These are phyloP conservation scores for Hypericum androsaemum DNA, from an alignment of 345 rosid species.

Conservation along the genomic window DNA sequence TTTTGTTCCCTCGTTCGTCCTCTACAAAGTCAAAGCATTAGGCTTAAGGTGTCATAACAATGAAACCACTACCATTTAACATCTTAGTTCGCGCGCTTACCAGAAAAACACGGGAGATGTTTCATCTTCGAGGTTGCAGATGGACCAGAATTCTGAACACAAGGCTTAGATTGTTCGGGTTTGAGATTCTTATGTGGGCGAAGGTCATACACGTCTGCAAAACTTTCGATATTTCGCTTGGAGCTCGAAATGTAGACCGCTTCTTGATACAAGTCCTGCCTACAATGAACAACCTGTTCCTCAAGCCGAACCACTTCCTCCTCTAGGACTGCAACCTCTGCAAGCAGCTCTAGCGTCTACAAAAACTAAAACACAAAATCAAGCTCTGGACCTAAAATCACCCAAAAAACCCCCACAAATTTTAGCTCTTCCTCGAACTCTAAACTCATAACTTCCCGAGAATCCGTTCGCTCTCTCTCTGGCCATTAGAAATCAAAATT, in stretches of 20 bases:
- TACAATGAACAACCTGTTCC: slow-evolving; percentile 59
- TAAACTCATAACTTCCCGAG: too few relatives aligned
- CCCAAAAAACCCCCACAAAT: too few relatives aligned
- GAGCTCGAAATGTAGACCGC: slow-evolving; percentile 50
- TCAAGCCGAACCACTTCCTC: slow-evolving; percentile 84
- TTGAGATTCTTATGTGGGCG: slow-evolving; percentile 20
- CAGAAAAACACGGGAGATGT: slow-evolving; percentile 24
- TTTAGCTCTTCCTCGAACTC: too few relatives aligned
- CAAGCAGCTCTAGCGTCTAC: slow-evolving; percentile 78
- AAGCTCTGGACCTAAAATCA: neutral
- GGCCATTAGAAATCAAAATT: too few relatives aligned
- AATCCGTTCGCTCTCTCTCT: too few relatives aligned
- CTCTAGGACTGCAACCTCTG: slow-evolving; percentile 91
- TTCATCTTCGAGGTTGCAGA: slow-evolving; percentile 15
- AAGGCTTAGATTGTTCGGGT: slow-evolving; percentile 18
- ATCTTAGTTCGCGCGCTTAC: slow-evolving; percentile 17
- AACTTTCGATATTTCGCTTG: slow-evolving; percentile 31
- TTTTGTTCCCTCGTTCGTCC: slow-evolving; percentile 33
- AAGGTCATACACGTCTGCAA: slow-evolving; percentile 21
- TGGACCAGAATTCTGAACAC: slow-evolving; percentile 15
- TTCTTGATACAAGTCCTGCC: slow-evolving; percentile 71
- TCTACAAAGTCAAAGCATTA: slow-evolving; percentile 18
- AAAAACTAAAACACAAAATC: slow-evolving; percentile 17
- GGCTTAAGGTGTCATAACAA: neutral
- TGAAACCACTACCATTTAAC: neutral